Evolutionary conservation across 306 rosid genomes (phyloP), one percentile per base, ranked within the genome.

Genomic region (Vigna hirtella): DNA sequence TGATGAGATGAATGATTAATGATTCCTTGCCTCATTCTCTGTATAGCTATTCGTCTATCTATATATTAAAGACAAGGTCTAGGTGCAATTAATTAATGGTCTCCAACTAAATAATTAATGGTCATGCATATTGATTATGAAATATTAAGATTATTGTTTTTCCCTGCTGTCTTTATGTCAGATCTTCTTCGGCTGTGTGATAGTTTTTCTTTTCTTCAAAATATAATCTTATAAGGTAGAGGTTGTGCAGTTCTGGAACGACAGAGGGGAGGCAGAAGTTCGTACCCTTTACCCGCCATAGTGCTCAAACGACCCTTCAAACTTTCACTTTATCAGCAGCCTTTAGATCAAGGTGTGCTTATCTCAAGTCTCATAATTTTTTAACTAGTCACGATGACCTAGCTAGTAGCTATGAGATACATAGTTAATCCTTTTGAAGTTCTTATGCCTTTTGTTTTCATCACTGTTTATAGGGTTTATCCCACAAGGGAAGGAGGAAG

Each of bases 301-400:
- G 93, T 65, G 95, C 98, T 8, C 93, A 92, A 79, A 92, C 98
- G n/a, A 95, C 98, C 7, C 98, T 95, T 75, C 98, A 89, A 77
- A 93, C 85, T 12, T 91, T 90, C 79, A 88, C 92, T 48, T 56
- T 95, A 77, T 87, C 98, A 49, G 93, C 98, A 34, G 96, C 98
- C 42, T 88, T 86, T 59, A 92, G 95, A 86, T 89, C 98, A 86
- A 94, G 97, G 98, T 93, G 68, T 42, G 56, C 30, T 26, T 30
- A 22, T 65, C 38, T 64, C 53, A 50, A 20, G 24, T 52, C 24
- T 62, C 34, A 32, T 34, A 1, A 42, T 24, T 32, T 30, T 36
- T 6, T 24, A 26, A 22, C 6, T 16, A 57, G 3, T 64, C 36
- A 76, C 22, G 32, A 28, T 28, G 26, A 73, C 58, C 72, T 66